Evolutionary conservation across 2,329 filamentous ascomycete species (phyloP), one percentile per base, ranked within the genome.

Genomic region (Ophiocordyceps camponoti-saundersi): DNA sequence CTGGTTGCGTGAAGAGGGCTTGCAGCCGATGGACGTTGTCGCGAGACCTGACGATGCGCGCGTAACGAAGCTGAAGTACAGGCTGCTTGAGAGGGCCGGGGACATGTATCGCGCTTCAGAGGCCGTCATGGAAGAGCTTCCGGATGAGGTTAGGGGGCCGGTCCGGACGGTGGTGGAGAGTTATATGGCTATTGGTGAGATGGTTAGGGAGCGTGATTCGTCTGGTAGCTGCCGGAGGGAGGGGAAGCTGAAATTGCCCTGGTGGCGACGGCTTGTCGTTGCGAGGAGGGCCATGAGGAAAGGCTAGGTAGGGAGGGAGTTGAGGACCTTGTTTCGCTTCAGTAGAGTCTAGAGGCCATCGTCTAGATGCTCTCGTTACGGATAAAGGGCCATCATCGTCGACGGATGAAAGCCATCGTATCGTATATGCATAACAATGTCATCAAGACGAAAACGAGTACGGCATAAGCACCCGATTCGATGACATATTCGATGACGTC

Each of bases 151-250:
- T 0, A 68, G 76, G 51, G 78, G 73, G 0, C 77, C 79, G 0
- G 76, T 85, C 57, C 67, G 78, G 13, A 80, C 84, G 6, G 80
- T 80, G 1, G 79, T 85, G 0, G 80, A 85, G 59, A 84, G 79
- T 52, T 85, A 86, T 56, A 82, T 86, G 75, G 80, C 84, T 57
- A 86, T 86, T 57, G 82, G 79, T 15, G 63, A 79, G 41, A 75
- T 80, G n/a, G 56, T 84, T 23, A 61, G 66, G 47, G 64, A 61
- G 66, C 47, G 64, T 70, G 21, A 22, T 23, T 23, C 21, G 21
- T 4, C 21, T 23, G 21, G 23, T 26, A 26, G 23, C 23, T 26
- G 23, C 8, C 21, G 41, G 1, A 13, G 3, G 11, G 13, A 43
- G 21, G 20, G 20, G 23, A 23, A 43, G 41, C 23, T 43, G 41